A percentile compares a stretch with the other conserved stretches of the same genome.
Conservation (phyloP, 768 basidiomycete genomes). For the Butyriboletus loyo region DNA sequence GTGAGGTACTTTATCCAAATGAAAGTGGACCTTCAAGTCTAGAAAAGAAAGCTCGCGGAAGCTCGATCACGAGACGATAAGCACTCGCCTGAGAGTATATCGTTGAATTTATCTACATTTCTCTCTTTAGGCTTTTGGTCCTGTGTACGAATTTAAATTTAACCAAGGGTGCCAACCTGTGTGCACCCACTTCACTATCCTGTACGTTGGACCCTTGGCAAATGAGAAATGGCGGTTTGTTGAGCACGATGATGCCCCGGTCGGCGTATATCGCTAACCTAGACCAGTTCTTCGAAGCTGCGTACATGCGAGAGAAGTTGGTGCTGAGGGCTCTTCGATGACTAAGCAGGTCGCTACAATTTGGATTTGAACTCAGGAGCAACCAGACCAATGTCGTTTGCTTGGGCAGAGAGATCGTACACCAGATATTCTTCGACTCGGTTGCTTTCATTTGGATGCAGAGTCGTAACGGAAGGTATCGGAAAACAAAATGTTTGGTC, state of each 20-base stretch:
- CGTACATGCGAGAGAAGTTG: slow-evolving; percentile 9
- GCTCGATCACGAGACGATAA: slow-evolving; percentile 2
- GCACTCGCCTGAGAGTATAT: slow-evolving; percentile 35
- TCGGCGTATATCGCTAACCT: slow-evolving; percentile 50
- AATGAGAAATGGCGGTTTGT: slow-evolving; percentile 58
- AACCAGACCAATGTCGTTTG: too few relatives aligned
- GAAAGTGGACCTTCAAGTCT: slow-evolving; percentile 32
- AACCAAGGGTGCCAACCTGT: neutral
- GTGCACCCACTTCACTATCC: slow-evolving; percentile 18
- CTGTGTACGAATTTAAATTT: slow-evolving; percentile 7
- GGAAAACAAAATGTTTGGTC: neutral
- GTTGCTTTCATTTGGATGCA: too few relatives aligned
- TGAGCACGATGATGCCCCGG: slow-evolving; percentile 49
- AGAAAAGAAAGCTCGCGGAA: slow-evolving; percentile 1
- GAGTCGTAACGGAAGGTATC: neutral
- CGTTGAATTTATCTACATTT: slow-evolving; percentile 34
- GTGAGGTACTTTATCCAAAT: slow-evolving; percentile 37
- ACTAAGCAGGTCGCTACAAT: slow-evolving; percentile 6
- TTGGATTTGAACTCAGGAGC: neutral
- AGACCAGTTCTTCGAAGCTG: slow-evolving; percentile 29
- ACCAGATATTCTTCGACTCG: too few relatives aligned
- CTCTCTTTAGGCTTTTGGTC: slow-evolving; percentile 21
- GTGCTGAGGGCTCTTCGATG: neutral
- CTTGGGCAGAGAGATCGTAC: too few relatives aligned
- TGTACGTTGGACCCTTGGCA: slow-evolving; percentile 43